Percentiles rank a stretch among this genome's conserved stretches.
These are phyloP conservation scores for Rugonectria rugulosa DNA, from an alignment of 2,329 filamentous ascomycete genomes.

Conservation along the genomic window DNA sequence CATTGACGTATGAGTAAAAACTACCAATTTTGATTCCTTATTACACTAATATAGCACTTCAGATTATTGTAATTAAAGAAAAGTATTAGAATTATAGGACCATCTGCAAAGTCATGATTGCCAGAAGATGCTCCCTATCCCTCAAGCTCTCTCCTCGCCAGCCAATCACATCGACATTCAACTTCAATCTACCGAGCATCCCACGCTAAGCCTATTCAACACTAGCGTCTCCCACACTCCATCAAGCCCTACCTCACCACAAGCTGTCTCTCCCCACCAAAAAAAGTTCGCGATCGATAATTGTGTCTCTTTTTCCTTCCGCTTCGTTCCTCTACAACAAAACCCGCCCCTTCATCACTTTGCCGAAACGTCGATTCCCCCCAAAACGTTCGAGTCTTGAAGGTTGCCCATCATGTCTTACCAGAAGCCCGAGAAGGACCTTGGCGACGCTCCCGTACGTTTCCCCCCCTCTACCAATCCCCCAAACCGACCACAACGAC, in stretches of 20 bases:
- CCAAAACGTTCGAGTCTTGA: conserved; percentile 87
- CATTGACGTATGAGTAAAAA: not conserved
- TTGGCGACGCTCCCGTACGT: conserved; percentile 85
- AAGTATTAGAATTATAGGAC: too few relatives aligned
- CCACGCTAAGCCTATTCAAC: not conserved
- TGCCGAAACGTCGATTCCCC: conserved; percentile 68
- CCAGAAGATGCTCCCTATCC: too few relatives aligned
- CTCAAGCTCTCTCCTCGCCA: not conserved
- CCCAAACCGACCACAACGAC: too few relatives aligned
- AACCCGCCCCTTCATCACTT: conserved; percentile 75
- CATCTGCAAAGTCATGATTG: too few relatives aligned
- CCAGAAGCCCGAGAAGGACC: conserved; percentile 95
- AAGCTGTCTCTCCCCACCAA: conserved; percentile 23
- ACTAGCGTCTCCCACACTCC: conserved; percentile 19
- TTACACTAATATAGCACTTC: too few relatives aligned
- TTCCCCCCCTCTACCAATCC: not conserved
- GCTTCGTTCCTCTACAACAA: not conserved
- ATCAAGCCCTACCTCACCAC: conserved; percentile 28
- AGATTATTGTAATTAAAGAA: too few relatives aligned
- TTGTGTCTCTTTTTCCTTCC: conserved; percentile 2
- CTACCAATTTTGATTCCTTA: too few relatives aligned
- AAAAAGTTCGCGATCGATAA: conserved; percentile 30
- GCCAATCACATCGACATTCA: conserved; percentile 7
- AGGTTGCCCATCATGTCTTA: conserved; percentile 82
- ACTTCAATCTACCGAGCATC: not conserved